Base-by-base conservation (phyloP, 768 basidiomycete genomes). In the Russula vinacea region DNA sequence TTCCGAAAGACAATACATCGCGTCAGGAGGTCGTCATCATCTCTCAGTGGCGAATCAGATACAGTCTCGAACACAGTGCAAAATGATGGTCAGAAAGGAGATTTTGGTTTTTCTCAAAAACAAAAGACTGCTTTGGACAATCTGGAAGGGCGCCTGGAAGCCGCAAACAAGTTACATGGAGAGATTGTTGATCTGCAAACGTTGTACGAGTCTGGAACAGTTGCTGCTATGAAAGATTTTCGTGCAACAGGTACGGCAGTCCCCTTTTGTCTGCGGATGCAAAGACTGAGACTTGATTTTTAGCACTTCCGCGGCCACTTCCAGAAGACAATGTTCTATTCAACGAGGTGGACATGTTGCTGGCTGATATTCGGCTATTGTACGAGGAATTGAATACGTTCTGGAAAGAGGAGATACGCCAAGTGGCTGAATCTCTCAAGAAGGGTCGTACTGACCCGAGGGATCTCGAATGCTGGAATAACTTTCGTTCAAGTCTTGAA, bases 31-130 rank as follows among this genome's bases (percentile, higher is more conserved):
- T 8, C 62, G 0, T 68, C 65, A 17, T 29, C 29, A 29, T 29
- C 29, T 29, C 29, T 5, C 29, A 29, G 29, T 35, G 50, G 39
- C 35, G 40, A 66, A 47, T 56, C 44, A 2, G 63, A 65, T 26
- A 39, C 33, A 19, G 52, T 35, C 14, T 49, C 59, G 1, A 0
- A 62, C 6, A 56, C 51, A 9, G 52, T 53, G 6, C 9, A 60
- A 54, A 32, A 62, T 17, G 72, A 71, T 47, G 59, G 62, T 17
- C 70, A 72, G 57, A 71, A 70, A 14, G 67, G 56, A 50, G 65
- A 64, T 45, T n/a, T n/a, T n/a, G n/a, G 79, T 62, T 76, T 78
- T 33, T 33, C 8, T 33, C 47, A 14, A 49, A 16, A 24, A 24
- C 11, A 24, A n/a, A n/a, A n/a, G n/a, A n/a, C n/a, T n/a, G n/a